Conservation (phyloP, 805 yeast genomes). For the Ogataea kodamae region DNA sequence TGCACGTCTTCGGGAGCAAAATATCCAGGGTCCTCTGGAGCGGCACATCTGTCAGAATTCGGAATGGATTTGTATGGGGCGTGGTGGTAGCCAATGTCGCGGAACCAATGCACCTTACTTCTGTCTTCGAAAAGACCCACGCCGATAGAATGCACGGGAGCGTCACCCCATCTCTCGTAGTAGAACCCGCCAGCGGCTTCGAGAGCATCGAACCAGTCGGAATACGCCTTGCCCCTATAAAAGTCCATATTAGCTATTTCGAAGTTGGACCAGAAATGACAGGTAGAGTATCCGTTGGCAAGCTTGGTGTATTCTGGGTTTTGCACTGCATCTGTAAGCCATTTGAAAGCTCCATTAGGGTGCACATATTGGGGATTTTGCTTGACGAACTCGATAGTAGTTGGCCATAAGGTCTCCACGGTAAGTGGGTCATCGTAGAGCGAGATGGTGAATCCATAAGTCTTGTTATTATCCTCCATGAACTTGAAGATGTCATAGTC, state of each 20-base stretch:
- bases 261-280: constrained; percentile 90
- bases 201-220: constrained; percentile 59
- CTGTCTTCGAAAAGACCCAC: constrained; percentile 70
- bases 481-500: constrained; percentile 76
- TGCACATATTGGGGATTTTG: constrained; percentile 58
- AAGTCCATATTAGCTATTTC: constrained; percentile 85
- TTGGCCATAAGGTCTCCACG: constrained; percentile 65
- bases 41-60: constrained; percentile 46
- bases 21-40: constrained; percentile 33
- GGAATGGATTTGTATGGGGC: constrained; percentile 80
- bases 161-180: constrained; percentile 93
- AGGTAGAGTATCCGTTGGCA: constrained; percentile 49
- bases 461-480: constrained; percentile 63
- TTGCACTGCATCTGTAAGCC: constrained; percentile 51
- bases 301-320: constrained; percentile 40
- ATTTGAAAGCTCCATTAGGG: constrained; percentile 54
- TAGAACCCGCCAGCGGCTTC: constrained; percentile 80
- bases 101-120: constrained; percentile 75
- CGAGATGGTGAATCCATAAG: constrained; percentile 72
- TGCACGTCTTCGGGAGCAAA: constrained; percentile 34
- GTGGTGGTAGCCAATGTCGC: constrained; percentile 78
- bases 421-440: constrained; percentile 70
- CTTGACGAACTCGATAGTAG: constrained; percentile 58
- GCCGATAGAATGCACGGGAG: constrained; percentile 83
- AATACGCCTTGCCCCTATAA: constrained; percentile 66